Evolutionary conservation across 306 rosid species (phyloP).

Genomic region (Corylus avellana): DNA sequence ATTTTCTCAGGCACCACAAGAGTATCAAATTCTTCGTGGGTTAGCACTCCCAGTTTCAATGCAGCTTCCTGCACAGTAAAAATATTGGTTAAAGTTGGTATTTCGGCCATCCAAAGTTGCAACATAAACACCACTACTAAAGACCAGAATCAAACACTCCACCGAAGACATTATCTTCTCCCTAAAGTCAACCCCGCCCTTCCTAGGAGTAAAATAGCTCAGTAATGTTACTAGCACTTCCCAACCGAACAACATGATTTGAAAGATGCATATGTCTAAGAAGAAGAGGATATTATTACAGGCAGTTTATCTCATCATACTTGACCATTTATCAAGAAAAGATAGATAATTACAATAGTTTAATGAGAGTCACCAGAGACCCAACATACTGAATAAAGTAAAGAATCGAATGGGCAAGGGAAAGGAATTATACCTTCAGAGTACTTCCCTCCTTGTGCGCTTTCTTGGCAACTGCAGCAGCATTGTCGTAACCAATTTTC

Average conservation of each 20-base stretch:
- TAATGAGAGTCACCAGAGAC: neutral
- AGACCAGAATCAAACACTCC: constrained; percentile 14
- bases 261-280: neutral
- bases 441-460: constrained; percentile 97
- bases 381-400: constrained; percentile 10
- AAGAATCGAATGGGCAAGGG: constrained; percentile 15
- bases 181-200: constrained; percentile 9
- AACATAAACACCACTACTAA: neutral
- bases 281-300: neutral
- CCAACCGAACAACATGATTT: neutral
- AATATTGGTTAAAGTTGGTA: constrained; percentile 14
- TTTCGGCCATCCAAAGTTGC: constrained; percentile 10
- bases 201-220: constrained; percentile 13
- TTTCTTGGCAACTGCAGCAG: constrained; percentile 94
- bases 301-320: neutral
- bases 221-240: neutral
- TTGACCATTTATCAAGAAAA: constrained; percentile 2
- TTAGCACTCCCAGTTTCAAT: constrained; percentile 79
- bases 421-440: constrained; percentile 64
- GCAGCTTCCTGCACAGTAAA: constrained; percentile 81
- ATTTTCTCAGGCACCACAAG: constrained; percentile 98
- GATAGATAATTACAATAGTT: neutral
- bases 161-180: constrained; percentile 14
- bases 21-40: constrained; percentile 75
- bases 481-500: constrained; percentile 99